Conservation (phyloP, 208 protist species). For the Trypanosoma conorhini region DNA sequence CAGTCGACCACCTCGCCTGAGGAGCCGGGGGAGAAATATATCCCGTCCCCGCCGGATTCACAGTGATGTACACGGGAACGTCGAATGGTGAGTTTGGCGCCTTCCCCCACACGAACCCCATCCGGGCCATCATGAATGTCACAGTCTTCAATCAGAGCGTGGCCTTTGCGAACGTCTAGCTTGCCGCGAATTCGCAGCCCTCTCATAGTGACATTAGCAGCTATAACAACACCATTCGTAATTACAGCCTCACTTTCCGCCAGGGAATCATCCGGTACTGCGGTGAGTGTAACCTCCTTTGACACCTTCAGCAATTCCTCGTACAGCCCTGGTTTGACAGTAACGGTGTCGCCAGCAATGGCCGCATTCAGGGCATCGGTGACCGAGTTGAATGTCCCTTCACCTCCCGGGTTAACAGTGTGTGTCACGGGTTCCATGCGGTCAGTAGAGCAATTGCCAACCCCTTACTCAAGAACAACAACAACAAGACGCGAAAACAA, state of each 20-base stretch:
- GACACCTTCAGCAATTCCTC: conserved; percentile 66
- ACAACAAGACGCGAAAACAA: not conserved
- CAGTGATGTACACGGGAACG: conserved; percentile 73
- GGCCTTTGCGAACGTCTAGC: conserved; percentile 77
- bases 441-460: not conserved
- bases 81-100: conserved; percentile 43
- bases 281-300: conserved; percentile 50
- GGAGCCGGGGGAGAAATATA: conserved; percentile 76
- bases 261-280: conserved; percentile 26
- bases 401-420: conserved; percentile 34
- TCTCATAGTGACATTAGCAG: conserved; percentile 49
- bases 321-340: conserved; percentile 68
- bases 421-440: conserved; percentile 24
- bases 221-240: conserved; percentile 52
- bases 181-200: conserved; percentile 54
- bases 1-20: conserved; percentile 67
- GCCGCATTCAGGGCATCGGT: conserved; percentile 54
- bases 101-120: conserved; percentile 70
- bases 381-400: conserved; percentile 59
- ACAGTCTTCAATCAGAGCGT: conserved; percentile 68
- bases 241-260: conserved; percentile 55
- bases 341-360: conserved; percentile 55
- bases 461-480: not conserved
- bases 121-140: conserved; percentile 78
- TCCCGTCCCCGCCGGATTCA: conserved; percentile 64